Conservation (phyloP, 208 protist species). For the Crithidia fasciculata region DNA sequence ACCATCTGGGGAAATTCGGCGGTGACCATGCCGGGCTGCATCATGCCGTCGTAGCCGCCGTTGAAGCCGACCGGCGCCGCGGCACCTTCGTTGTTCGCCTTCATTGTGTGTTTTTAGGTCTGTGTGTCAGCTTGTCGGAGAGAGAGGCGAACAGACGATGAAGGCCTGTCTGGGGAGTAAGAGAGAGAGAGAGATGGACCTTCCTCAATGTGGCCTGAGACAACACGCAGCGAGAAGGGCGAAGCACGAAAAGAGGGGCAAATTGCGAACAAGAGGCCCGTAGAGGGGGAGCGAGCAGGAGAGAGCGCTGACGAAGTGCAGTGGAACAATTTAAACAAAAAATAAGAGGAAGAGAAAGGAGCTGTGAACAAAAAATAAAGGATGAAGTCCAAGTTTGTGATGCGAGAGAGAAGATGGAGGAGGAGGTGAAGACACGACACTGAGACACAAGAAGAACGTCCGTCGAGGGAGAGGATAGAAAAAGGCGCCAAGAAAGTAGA, state of each 20-base stretch:
- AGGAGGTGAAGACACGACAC: neutral
- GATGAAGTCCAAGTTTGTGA: neutral
- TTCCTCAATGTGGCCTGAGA: too few species aligned
- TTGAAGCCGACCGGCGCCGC: conserved; percentile 19
- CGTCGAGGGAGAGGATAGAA: too few species aligned
- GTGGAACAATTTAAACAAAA: neutral
- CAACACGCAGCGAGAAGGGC: too few species aligned
- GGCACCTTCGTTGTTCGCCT: conserved; percentile 25
- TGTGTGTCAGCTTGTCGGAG: too few species aligned
- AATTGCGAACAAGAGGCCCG: too few species aligned
- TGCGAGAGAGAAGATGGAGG: neutral
- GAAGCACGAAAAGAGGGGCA: too few species aligned
- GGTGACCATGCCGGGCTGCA: conserved; percentile 23
- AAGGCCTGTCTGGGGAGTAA: too few species aligned
- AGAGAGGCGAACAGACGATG: too few species aligned
- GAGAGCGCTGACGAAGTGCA: too few species aligned
- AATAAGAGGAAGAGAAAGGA: neutral
- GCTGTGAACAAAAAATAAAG: neutral
- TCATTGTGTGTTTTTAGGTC: conserved; percentile 3
- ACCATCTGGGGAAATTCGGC: conserved; percentile 44
- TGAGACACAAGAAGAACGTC: neutral
- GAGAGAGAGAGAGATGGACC: neutral
- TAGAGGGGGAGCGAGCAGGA: too few species aligned
- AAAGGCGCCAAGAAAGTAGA: too few species aligned
- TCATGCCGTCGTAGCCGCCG: conserved; percentile 39